Base-by-base conservation (phyloP, 148 eudicot species). In the Rheum nobile region DNA sequence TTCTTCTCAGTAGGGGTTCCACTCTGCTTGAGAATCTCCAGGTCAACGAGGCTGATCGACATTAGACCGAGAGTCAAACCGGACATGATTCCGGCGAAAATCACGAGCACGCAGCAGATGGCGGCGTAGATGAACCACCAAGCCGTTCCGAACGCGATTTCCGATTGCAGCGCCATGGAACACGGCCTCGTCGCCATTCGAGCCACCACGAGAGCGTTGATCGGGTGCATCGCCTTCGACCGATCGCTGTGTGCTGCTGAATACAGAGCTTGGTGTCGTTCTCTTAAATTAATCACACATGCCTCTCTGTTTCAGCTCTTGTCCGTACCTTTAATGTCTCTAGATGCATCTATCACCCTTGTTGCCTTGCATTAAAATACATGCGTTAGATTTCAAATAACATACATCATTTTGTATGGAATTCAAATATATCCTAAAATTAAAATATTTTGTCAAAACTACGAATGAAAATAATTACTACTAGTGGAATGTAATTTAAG, bases 1-100 rank as follows among this genome's bases (percentile, higher is more conserved):
- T 84, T 82, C 77, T 90, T 86, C 80, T 93, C 96, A 46, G 81
- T 11, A 44, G 84, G 46, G 13, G 92, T 78, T 24, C 98, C 98
- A 77, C 97, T 91, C 32, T 89, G 95, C 77, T 86, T 87, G 52
- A 93, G 94, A 77, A 93, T 91, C 88, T 93, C 98, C 54, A 93
- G 86, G 61, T 93, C 98, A 73, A 93, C 98, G 59, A 88, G 97
- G 79, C 92, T 86, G 21, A 93, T 74, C 4, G 98, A 93, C 98
- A 93, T 93, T 77, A 93, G 82, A 7, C 98, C 98, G 26, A 93
- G 82, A 7, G 98, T 93, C 21, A 93, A 80, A 37, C 98, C 98
- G 14, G 98, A 93, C 98, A 93, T 93, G 0, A 91, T 80, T 11
- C 98, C 98, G 19, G 98, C 98, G 80, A 93, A 93, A 0, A 91